Base-by-base conservation (phyloP, 2,329 filamentous ascomycete species). In the Paecilomyces formosus region DNA sequence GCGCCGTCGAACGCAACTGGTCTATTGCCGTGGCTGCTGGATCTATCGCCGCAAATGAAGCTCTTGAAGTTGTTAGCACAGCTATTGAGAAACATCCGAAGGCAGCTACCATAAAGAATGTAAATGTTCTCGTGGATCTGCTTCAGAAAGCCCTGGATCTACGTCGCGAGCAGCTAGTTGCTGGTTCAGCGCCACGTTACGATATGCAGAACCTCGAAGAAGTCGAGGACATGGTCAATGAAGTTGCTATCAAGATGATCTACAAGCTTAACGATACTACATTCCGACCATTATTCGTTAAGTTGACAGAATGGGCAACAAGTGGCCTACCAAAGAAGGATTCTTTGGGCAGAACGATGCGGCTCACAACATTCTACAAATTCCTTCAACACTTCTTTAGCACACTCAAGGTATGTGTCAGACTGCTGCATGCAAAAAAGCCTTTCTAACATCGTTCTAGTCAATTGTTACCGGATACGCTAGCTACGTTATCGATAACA, bases 211-310 rank as follows among this genome's bases (percentile, higher is more conserved):
- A 82, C 60, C 76, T 80, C 31, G 76, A 82, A 1, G 72, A 79
- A 50, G 78, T 91, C 12, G 90, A 96, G 70, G 76, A 78, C 1
- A 78, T 80, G 11, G 69, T 90, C 64, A 88, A 90, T 69, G 83
- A 88, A 9, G 85, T 88, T 12, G 85, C 87, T 0, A 83, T 99
- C 60, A 89, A 91, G 74, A 94, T 97, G 86, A 89, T 96, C 57
- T 91, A 96, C 79, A 97, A 97, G 79, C 84, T 99, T 61, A 97
- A 97, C 75, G 94, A 99, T 70, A 87, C 89, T 0, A 86, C 89
- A 0, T 99, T 99, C 85, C 84, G 92, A 12, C 95, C 94, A 0
- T 86, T 99, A 62, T 99, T 97, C 78, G 82, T 86, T 15, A 85
- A 88, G 63, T 78, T 97, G n/a, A 81, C 95, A 53, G 90, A 96